These are phyloP conservation scores for Fraxinus cuspidata DNA, from an alignment of 257 asterid genomes.

Conservation along the genomic window DNA sequence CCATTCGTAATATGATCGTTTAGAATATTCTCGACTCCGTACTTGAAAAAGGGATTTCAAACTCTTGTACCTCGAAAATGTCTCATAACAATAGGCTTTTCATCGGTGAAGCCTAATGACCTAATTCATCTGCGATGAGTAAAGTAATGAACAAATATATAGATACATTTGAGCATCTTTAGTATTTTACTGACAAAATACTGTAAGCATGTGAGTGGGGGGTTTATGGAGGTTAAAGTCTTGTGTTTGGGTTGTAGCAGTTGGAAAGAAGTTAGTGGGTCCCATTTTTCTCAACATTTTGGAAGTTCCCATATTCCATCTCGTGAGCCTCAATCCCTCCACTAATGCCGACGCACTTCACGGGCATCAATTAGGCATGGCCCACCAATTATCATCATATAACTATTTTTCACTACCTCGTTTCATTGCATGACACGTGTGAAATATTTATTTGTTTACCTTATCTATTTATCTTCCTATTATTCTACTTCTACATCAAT, in stretches of 20 bases:
- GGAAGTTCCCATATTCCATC: constrained; percentile 31
- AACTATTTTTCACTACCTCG: not conserved
- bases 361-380: constrained; percentile 35
- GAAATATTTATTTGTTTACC: no score
- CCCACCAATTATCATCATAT: constrained; percentile 21
- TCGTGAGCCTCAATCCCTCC: constrained; percentile 46
- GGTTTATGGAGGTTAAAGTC: not conserved
- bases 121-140: not conserved
- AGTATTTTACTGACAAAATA: not conserved
- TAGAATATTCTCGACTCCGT: not conserved
- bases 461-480: no score
- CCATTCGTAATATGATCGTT: not conserved
- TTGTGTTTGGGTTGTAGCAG: constrained; percentile 21
- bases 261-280: constrained; percentile 38
- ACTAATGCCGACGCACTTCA: constrained; percentile 65
- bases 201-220: constrained; percentile 31
- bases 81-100: no score
- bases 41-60: not conserved
- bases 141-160: no score
- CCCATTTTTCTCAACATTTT: constrained; percentile 14
- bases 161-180: not conserved
- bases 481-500: no score
- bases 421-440: not conserved
- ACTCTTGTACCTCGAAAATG: not conserved
- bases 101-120: not conserved